Evolutionary conservation across 2,329 filamentous ascomycete genomes (phyloP).

Genomic region (Talaromyces sp.): DNA sequence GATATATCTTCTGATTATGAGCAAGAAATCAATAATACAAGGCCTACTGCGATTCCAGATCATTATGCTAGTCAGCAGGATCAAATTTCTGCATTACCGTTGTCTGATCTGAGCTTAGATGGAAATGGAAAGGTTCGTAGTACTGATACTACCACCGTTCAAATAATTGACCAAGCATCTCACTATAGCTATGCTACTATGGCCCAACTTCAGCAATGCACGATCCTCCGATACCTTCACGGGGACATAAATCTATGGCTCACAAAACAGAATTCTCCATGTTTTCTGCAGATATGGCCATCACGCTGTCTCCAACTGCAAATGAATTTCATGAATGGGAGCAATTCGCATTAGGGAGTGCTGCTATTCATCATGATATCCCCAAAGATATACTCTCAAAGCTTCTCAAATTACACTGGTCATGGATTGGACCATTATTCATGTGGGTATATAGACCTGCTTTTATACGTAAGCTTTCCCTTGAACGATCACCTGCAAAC

Average conservation of each 20-base stretch:
- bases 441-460: slow-evolving; percentile 13
- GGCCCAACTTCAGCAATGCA: not conserved
- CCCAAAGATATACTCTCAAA: no score
- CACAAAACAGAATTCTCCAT: no score
- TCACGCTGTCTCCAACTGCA: no score
- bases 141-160: not conserved
- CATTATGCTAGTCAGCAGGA: not conserved
- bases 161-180: no score
- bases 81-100: not conserved
- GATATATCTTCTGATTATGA: no score
- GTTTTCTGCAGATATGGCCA: no score
- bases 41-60: not conserved
- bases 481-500: no score
- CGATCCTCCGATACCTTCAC: not conserved
- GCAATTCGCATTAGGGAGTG: no score
- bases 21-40: no score
- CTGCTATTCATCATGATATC: no score
- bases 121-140: slow-evolving; percentile 1
- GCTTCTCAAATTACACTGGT: not conserved
- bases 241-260: not conserved
- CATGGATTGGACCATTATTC: slow-evolving; percentile 7
- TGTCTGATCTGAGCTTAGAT: slow-evolving; percentile 6
- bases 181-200: not conserved
- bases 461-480: slow-evolving; percentile 6
- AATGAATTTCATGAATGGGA: no score